Evolutionary conservation across 257 asterid species (phyloP).

Genomic region (Ballota nigra): DNA sequence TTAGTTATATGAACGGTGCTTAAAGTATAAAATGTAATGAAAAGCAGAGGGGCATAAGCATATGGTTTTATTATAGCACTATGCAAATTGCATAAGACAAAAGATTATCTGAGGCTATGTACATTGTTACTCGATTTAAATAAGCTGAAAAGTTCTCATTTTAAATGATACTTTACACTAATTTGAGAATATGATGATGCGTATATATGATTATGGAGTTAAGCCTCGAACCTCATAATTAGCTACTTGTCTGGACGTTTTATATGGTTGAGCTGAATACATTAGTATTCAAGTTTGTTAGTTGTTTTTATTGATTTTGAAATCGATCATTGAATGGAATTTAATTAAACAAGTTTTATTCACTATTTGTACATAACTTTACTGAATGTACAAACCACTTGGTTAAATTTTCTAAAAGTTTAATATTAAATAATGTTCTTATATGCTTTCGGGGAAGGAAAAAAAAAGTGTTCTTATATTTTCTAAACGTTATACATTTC

Average conservation of each 20-base stretch:
- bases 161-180: neutral
- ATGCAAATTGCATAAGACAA: neutral
- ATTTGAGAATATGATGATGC: neutral
- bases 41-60: neutral
- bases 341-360: too few relatives aligned
- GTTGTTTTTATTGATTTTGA: too few relatives aligned
- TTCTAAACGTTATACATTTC: too few relatives aligned
- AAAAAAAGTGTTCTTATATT: too few relatives aligned
- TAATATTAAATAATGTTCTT: too few relatives aligned
- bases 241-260: neutral
- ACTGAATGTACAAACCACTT: too few relatives aligned
- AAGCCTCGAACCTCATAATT: conserved; percentile 9
- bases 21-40: neutral
- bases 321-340: too few relatives aligned
- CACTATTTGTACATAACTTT: too few relatives aligned
- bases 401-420: too few relatives aligned
- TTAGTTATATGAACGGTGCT: neutral
- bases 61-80: neutral
- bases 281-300: too few relatives aligned
- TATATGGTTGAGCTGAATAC: too few relatives aligned
- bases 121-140: neutral
- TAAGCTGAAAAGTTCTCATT: neutral
- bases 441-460: too few relatives aligned
- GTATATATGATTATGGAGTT: neutral
- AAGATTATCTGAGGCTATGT: neutral